phyloP scores from a whole-genome alignment of 495 filamentous ascomycete genomes.

The Penicillium roqueforti region DNA sequence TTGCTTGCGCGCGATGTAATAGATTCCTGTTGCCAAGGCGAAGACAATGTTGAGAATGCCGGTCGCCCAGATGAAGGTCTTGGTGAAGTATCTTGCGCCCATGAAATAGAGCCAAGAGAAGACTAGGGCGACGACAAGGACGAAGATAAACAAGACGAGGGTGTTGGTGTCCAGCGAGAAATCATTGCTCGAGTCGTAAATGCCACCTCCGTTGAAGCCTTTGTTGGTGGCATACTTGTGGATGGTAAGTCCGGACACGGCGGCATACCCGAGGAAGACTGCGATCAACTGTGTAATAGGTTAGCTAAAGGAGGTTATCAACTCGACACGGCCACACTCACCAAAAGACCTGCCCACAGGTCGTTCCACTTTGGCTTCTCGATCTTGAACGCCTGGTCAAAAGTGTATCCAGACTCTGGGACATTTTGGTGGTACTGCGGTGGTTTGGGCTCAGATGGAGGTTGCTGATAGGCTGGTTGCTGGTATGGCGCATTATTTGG shows the following conservation, averaged over 20 bases:
- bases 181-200: conserved; percentile 62
- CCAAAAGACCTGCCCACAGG: conserved; percentile 77
- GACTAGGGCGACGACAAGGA: conserved; percentile 64
- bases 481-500: conserved; percentile 6
- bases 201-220: conserved; percentile 65
- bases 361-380: conserved; percentile 85
- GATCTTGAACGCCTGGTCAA: conserved; percentile 75
- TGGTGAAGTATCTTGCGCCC: conserved; percentile 75
- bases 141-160: conserved; percentile 75
- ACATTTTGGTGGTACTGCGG: conserved; percentile 25
- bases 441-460: conserved; percentile 27
- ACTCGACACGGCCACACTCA: conserved; percentile 27
- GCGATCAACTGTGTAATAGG: conserved; percentile 55
- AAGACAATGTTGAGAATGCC: conserved; percentile 65
- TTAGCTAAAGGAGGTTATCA: conserved; percentile 1
- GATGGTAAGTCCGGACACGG: conserved; percentile 71
- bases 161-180: conserved; percentile 77
- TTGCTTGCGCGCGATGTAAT: conserved; percentile 62
- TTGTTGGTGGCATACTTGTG: conserved; percentile 68
- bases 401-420: conserved; percentile 40
- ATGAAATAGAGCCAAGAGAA: conserved; percentile 74
- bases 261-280: conserved; percentile 71
- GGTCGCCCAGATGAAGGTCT: conserved; percentile 87
- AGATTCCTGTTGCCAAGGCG: conserved; percentile 64
- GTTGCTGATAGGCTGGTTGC: conserved; percentile 8